Evolutionary conservation across 441 rosid genomes (phyloP).

Genomic region (Rhodomyrtus psidioides): DNA sequence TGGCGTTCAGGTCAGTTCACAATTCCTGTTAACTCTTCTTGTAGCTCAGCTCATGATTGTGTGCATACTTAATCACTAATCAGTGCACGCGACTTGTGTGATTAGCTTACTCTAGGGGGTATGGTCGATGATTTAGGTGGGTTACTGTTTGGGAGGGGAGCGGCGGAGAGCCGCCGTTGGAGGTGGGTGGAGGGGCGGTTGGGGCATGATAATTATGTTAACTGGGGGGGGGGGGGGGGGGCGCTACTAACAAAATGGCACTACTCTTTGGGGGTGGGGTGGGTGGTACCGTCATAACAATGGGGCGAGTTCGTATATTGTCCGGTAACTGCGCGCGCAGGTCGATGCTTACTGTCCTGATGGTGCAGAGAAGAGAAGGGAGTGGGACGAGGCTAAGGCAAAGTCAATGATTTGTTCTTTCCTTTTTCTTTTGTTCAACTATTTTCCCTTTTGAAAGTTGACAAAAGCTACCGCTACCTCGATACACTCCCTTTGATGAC

Average conservation of each 20-base stretch:
- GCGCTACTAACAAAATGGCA: neutral
- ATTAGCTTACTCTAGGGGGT: neutral
- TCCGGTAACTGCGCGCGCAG: neutral
- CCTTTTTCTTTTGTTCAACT: neutral
- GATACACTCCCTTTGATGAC: neutral
- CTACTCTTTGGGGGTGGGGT: neutral
- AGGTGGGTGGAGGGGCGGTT: neutral
- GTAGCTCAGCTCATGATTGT: neutral
- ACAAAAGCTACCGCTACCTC: neutral
- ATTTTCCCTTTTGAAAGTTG: neutral
- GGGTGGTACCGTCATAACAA: neutral
- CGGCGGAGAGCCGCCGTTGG: neutral
- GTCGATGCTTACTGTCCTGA: neutral
- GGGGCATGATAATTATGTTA: neutral
- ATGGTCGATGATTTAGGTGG: neutral
- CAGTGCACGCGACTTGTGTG: neutral
- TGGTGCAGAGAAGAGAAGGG: neutral
- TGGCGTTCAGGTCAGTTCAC: slow-evolving; percentile 69
- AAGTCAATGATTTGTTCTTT: neutral
- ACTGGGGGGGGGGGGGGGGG: neutral
- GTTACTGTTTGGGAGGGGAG: neutral
- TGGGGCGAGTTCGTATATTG: neutral
- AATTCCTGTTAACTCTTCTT: neutral
- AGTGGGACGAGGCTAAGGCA: neutral
- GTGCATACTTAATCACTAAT: neutral